These are phyloP conservation scores for Trichoderma simmonsii DNA, from an alignment of 2,329 filamentous ascomycete genomes.

Conservation along the genomic window DNA sequence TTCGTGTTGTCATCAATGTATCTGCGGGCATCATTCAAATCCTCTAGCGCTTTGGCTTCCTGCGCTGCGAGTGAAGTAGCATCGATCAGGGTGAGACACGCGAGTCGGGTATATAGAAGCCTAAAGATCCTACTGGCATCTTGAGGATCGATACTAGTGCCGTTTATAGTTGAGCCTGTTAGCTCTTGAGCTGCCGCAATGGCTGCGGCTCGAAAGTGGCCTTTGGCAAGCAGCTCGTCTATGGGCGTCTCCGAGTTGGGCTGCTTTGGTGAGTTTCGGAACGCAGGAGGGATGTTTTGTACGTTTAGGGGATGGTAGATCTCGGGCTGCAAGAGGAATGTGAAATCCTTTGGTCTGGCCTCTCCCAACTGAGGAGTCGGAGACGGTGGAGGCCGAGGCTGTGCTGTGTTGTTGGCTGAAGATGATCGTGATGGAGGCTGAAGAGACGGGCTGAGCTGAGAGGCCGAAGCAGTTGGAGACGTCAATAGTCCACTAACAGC, in stretches of 20 bases:
- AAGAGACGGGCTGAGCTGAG: slow-evolving; percentile 18
- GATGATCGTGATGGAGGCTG: slow-evolving; percentile 19
- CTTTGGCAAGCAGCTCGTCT: slow-evolving; percentile 62
- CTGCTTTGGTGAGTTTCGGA: slow-evolving; percentile 65
- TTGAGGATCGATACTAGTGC: slow-evolving; percentile 44
- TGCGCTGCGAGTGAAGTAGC: slow-evolving; percentile 66
- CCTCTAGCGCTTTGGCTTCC: slow-evolving; percentile 62
- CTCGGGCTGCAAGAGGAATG: slow-evolving; percentile 73
- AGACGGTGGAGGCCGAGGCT: slow-evolving; percentile 27
- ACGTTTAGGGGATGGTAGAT: slow-evolving; percentile 79
- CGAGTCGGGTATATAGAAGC: slow-evolving; percentile 76
- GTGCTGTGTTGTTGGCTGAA: slow-evolving; percentile 27
- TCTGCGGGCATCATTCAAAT: slow-evolving; percentile 53
- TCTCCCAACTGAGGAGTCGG: slow-evolving; percentile 33
- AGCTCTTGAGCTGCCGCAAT: slow-evolving; percentile 62
- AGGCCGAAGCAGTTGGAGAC: slow-evolving; percentile 29
- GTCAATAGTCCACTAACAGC: slow-evolving; percentile 28
- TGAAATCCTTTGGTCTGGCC: slow-evolving; percentile 61
- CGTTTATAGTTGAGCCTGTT: slow-evolving; percentile 45
- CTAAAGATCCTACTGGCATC: slow-evolving; percentile 68
- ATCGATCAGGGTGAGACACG: slow-evolving; percentile 77
- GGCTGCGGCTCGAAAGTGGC: slow-evolving; percentile 79
- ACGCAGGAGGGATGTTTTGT: slow-evolving; percentile 58
- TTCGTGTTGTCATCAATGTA: slow-evolving; percentile 55
- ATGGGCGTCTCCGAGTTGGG: slow-evolving; percentile 64